These are phyloP conservation scores for Pseudocercospora fijiensis DNA, from an alignment of 2,329 filamentous ascomycete species.

Conservation along the genomic window DNA sequence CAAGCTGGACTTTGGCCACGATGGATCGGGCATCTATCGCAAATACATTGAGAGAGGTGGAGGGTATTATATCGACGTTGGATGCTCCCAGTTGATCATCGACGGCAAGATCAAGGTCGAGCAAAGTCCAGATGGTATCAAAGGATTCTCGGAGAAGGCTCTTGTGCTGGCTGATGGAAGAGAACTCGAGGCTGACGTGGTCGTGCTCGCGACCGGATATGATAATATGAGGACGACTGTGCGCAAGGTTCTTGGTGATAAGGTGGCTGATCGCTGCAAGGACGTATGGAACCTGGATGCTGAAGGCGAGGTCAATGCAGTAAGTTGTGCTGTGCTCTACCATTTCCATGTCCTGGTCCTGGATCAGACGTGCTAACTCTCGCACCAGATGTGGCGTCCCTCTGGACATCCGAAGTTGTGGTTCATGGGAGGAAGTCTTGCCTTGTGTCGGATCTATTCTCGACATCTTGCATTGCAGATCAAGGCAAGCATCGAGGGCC, in stretches of 20 bases:
- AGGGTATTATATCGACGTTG: conserved; percentile 58
- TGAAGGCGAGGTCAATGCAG: conserved; percentile 40
- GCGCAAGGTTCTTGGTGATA: conserved; percentile 61
- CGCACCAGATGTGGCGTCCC: conserved; percentile 41
- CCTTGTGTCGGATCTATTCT: conserved; percentile 41
- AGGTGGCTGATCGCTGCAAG: conserved; percentile 57
- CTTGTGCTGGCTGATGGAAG: conserved; percentile 52
- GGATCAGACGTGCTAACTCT: not conserved
- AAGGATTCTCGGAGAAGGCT: conserved; percentile 50
- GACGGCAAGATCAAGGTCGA: conserved; percentile 61
- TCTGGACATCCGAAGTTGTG: conserved; percentile 43
- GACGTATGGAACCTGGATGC: conserved; percentile 49
- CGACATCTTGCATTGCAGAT: conserved; percentile 44
- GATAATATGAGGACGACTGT: conserved; percentile 67
- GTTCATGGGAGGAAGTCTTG: conserved; percentile 44
- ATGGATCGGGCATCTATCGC: conserved; percentile 57
- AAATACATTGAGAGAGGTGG: conserved; percentile 67
- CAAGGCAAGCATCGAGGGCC: conserved; percentile 42
- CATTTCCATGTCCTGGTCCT: not conserved
- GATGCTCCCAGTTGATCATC: conserved; percentile 44
- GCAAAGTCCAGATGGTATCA: conserved; percentile 50
- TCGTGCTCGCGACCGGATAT: conserved; percentile 58
- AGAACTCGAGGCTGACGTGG: conserved; percentile 60
- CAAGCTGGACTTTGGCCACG: conserved; percentile 58
- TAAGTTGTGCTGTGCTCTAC: conserved; percentile 5